Base-by-base conservation (phyloP, 2,329 filamentous ascomycete species). In the Pseudogymnoascus sp. region DNA sequence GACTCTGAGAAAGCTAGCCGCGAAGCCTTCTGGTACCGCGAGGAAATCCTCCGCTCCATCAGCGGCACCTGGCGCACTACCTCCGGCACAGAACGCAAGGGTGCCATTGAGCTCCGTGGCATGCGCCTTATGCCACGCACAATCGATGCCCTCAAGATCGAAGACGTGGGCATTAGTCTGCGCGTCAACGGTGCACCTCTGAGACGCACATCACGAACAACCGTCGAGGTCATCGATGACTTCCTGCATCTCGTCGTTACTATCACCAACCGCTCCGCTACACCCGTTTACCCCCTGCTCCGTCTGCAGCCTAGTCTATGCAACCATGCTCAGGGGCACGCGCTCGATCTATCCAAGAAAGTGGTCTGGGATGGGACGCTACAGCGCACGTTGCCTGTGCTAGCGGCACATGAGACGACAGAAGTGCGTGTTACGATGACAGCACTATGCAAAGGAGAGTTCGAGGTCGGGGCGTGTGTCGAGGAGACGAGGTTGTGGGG, bases 1-100 rank as follows among this genome's bases (percentile, higher is more conserved):
- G 91, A 95, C 67, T 84, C 83, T 47, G 93, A 97, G 76, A 84
- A 89, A 35, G 83, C 86, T 11, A 88, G 82, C 65, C 82, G 93
- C 61, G 91, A 96, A 76, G 86, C 87, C 0, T 97, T 97, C 73
- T 97, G 93, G 93, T 96, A 91, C 74, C 85, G 92, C 14, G 90
- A 96, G 73, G 86, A 85, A 71, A 82, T 97, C 1, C 81, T 97
- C 2, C 86, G 88, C 65, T 80, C 81, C 44, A 76, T 96, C 8
- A 81, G 80, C 26, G 91, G 88, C 0, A 84, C 81, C 0, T 97
- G 93, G 93, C 83, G 79, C 63, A 85, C 84, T 0, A 72, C 68
- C 35, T 78, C 79, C 1, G 78, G 78, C 1, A 78, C 79, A 0
- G 77, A 77, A 1, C 74, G 76, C 53, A 81, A 88, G 40, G 93